Base-by-base conservation (phyloP, 2,329 filamentous ascomycete species). In the Aspergillus pseudonomiae region DNA sequence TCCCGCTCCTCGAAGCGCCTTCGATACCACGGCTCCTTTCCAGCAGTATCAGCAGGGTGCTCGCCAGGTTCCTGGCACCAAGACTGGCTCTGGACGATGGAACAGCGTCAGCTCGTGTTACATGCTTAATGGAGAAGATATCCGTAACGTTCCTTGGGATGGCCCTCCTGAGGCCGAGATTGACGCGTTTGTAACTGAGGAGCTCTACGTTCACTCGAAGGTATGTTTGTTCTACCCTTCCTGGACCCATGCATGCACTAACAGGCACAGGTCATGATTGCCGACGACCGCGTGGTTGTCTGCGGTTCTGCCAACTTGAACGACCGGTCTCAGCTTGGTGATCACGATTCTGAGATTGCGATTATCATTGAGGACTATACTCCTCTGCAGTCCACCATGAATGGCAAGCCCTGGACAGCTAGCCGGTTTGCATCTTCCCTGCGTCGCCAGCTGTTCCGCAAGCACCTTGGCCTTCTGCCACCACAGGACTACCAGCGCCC, bases 261-360 rank as follows among this genome's bases (percentile, higher is more conserved):
- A 75, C 56, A 58, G 21, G 21, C 53, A 43, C 61, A 84, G 81
- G 77, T 84, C 60, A 85, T 95, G 68, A 94, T 97, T 69, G 91
- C 90, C 1, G 94, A 98, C 74, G 94, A 98, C 76, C 88, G 89
- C 60, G 85, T 93, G 55, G 93, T 91, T 1, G 88, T 97, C 59
- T 95, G 93, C 74, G 93, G 93, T 21, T 93, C 90, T 30, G 92
- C 91, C 67, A 98, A 97, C 78, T 84, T 97, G 71, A 98, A 97
- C 76, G 94, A 98, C 75, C 90, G 94, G 60, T 88, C 92, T 57
- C 94, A 97, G 78, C 81, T 95, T 6, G 94, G 94, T 16, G 87
- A 90, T 70, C 94, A 97, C 77, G 94, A 98, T 77, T 95, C 91
- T 56, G 94, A 98, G 76, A 85, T 98, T 45, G 91, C 91, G 45